Conservation (phyloP, 1,284 basidiomycete genomes). For the Apiotrichum sp. region DNA sequence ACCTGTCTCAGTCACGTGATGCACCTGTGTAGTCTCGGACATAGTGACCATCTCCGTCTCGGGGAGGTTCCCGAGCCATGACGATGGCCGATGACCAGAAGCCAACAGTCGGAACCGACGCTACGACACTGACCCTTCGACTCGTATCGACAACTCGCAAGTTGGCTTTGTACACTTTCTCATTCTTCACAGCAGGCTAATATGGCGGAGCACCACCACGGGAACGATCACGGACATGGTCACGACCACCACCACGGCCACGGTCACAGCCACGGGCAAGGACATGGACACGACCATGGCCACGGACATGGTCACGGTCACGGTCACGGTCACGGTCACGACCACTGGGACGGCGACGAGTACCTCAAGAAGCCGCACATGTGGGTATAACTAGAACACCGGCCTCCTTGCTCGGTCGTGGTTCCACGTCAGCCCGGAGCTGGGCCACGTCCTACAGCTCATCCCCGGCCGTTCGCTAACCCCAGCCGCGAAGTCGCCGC, state of each 20-base stretch:
- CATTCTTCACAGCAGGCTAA: no score
- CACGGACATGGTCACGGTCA: conserved; percentile 21
- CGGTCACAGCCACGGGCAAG: not conserved
- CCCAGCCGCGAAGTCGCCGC: conserved; percentile 24
- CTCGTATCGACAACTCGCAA: no score
- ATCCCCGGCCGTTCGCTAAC: not conserved
- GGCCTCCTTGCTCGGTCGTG: not conserved
- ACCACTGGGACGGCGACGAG: conserved; percentile 30
- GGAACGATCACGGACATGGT: no score
- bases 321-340: conserved; percentile 22
- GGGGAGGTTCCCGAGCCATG: no score
- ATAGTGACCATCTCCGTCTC: no score
- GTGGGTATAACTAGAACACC: conserved; percentile 16
- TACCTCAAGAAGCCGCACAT: conserved; percentile 27
- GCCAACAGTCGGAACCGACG: no score
- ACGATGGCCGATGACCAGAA: no score
- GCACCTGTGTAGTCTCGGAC: no score
- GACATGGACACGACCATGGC: conserved; percentile 9
- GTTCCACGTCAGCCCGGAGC: not conserved
- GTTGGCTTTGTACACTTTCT: conserved; percentile 16
- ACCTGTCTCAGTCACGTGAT: no score
- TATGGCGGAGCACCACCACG: no score
- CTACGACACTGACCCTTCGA: no score
- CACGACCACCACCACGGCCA: conserved; percentile 11
- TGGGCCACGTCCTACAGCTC: no score